Evolutionary conservation across 345 rosid genomes (phyloP), one percentile per base, ranked within the genome.

Genomic region (Linum usitatissimum): DNA sequence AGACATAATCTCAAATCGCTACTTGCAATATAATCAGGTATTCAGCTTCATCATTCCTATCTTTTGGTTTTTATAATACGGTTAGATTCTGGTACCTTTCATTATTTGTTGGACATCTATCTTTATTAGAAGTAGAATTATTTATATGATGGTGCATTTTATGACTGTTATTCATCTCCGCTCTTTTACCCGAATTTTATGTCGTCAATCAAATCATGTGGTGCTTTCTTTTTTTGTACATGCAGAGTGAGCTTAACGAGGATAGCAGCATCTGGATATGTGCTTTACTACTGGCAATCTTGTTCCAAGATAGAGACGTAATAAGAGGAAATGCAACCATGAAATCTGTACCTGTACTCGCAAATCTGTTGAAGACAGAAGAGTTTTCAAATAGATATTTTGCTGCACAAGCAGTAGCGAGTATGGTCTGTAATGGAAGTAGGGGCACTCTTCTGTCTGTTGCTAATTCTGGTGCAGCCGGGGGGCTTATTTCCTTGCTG

Each of bases 371-470:
- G 74, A 94, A 91, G 86, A 86, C 97, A 64, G 99, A 90, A 74
- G 96, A 90, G 67, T 78, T 73, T 3, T 83, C 93, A 61, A 84
- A 88, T 76, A 83, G 90, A 78, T 94, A 86, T 77, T 94, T 94
- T 81, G 95, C 95, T 72, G 99, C 97, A 30, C 96, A 94, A 81
- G 96, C 96, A 45, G 59, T 88, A 34, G 83, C 95, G 53, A 91
- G 96, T 79, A 81, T 94, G 57, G 95, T 94, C 68, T 88, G 99
- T 72, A 94, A 94, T 60, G 99, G 99, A 69, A 94, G 96, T 74
- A 71, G 99, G 75, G 99, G 99, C 39, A 94, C 97, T 54, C 92
- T 94, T 62, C 80, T 94, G 20, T 88, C 99, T 64, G 97, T 94
- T 75, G 95, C 97, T 59, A 94, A 88, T 78, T 94, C 99, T 20